phyloP scores from a whole-genome alignment of 2,329 filamentous ascomycete genomes.

The Fusarium marasasianum region DNA sequence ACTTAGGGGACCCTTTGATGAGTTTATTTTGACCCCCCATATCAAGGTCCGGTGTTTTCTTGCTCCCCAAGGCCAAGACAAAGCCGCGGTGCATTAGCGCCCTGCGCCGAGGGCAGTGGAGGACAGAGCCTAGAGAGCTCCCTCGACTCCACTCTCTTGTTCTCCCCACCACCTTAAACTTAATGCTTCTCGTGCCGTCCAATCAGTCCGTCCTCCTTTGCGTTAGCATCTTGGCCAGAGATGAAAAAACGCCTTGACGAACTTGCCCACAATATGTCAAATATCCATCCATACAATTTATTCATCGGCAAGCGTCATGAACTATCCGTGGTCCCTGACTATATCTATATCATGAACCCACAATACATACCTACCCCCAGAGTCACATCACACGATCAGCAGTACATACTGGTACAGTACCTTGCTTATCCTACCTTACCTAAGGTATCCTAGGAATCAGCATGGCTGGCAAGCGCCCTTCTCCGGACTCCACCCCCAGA shows the following conservation, averaged over 20 bases:
- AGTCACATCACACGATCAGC: constrained; percentile 15
- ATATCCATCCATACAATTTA: background rate
- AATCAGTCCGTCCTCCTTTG: background rate
- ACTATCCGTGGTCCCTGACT: too few species aligned
- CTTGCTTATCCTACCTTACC: background rate
- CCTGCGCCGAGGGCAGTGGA: background rate
- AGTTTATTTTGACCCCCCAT: too few species aligned
- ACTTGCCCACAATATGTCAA: background rate
- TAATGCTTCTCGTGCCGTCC: background rate
- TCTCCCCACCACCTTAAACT: constrained; percentile 17
- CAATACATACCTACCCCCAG: background rate
- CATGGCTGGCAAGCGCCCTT: constrained; percentile 11
- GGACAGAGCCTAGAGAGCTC: constrained; percentile 8
- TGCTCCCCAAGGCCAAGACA: background rate
- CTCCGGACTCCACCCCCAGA: constrained; percentile 22
- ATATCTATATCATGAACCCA: background rate
- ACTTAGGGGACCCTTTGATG: too few species aligned
- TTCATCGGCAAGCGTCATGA: background rate
- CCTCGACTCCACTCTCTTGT: background rate
- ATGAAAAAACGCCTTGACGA: background rate
- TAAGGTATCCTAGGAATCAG: background rate
- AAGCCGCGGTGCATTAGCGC: constrained; percentile 41
- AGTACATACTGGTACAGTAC: background rate
- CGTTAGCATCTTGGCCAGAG: background rate
- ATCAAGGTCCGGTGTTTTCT: too few species aligned